A percentile compares a stretch with the other conserved stretches of the same genome.
These are phyloP conservation scores for Hypoxylon lenormandii DNA, from an alignment of 495 filamentous ascomycete species.

Conservation along the genomic window DNA sequence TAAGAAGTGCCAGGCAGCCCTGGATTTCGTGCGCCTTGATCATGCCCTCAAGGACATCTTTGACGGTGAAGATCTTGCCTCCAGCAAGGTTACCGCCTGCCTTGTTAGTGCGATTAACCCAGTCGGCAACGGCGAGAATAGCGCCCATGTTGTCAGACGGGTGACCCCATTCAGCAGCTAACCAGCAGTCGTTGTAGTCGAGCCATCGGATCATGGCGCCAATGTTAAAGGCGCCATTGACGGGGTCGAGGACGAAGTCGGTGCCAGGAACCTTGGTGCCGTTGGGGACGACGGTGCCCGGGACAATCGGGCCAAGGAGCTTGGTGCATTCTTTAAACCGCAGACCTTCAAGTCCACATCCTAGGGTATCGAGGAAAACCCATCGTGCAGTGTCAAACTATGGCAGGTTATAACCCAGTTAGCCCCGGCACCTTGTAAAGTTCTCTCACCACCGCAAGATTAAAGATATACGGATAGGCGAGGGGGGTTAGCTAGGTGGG, in stretches of 20 bases:
- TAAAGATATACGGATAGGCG: neutral
- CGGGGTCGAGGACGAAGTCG: slow-evolving; percentile 91
- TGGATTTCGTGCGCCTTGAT: slow-evolving; percentile 99
- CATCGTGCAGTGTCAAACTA: slow-evolving; percentile 93
- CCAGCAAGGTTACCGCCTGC: slow-evolving; percentile 85
- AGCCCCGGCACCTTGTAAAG: slow-evolving; percentile 24
- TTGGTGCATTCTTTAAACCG: slow-evolving; percentile 96
- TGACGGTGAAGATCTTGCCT: slow-evolving; percentile 86
- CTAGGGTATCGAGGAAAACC: slow-evolving; percentile 93
- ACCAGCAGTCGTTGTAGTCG: slow-evolving; percentile 99
- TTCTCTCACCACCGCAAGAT: neutral
- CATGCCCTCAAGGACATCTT: slow-evolving; percentile 95
- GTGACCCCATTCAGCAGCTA: slow-evolving; percentile 98
- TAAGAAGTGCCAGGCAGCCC: slow-evolving; percentile 94
- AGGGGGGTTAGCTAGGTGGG: slow-evolving; percentile 5
- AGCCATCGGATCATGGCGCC: slow-evolving; percentile 98
- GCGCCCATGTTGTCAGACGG: slow-evolving; percentile 96
- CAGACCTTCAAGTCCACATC: slow-evolving; percentile 94
- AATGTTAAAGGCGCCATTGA: slow-evolving; percentile 98
- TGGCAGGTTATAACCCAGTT: slow-evolving; percentile 45
- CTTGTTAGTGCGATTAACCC: slow-evolving; percentile 95
- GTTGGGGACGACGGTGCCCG: slow-evolving; percentile 90
- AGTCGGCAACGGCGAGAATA: slow-evolving; percentile 95
- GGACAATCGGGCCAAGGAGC: slow-evolving; percentile 91
- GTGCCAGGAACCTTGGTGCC: slow-evolving; percentile 93